Evolutionary conservation across 768 basidiomycete species (phyloP).

Genomic region (Boletus tomentosulus): DNA sequence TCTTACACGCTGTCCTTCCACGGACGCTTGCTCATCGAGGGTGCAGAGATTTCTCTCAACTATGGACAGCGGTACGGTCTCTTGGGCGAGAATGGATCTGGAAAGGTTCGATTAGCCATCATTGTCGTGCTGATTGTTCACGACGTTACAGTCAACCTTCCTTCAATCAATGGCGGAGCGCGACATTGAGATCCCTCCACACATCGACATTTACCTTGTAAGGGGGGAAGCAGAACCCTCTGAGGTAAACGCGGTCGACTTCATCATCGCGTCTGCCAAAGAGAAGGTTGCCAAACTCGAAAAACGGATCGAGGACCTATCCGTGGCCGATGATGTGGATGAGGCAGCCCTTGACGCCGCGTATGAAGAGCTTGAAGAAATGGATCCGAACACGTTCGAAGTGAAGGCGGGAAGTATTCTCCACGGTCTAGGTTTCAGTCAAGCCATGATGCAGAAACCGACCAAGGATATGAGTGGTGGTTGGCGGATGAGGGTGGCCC

Average conservation of each 20-base stretch:
- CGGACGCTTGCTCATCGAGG: constrained; percentile 75
- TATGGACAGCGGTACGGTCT: constrained; percentile 94
- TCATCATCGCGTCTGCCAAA: constrained; percentile 88
- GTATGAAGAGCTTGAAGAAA: constrained; percentile 95
- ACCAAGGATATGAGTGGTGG: constrained; percentile 99
- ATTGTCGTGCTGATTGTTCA: constrained; percentile 5
- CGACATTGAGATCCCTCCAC: constrained; percentile 89
- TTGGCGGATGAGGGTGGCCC: constrained; percentile 98
- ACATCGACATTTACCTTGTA: constrained; percentile 98
- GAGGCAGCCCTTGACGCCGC: constrained; percentile 82
- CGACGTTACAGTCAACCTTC: constrained; percentile 74
- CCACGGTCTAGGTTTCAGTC: constrained; percentile 93
- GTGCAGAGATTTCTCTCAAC: constrained; percentile 69
- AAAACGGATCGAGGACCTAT: constrained; percentile 89
- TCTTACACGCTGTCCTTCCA: constrained; percentile 96
- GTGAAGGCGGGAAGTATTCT: constrained; percentile 93
- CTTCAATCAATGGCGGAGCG: constrained; percentile 93
- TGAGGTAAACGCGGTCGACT: constrained; percentile 94
- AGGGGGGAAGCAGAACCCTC: constrained; percentile 94
- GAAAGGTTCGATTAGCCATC: constrained; percentile 64
- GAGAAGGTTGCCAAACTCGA: constrained; percentile 93
- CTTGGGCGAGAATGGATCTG: constrained; percentile 96
- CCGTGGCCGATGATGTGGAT: constrained; percentile 84
- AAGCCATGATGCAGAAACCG: constrained; percentile 90
- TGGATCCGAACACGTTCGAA: constrained; percentile 95